Percentiles rank a stretch among this genome's conserved stretches.
Conservation (phyloP, 192 early-diverging fungal species). For the Endogone sp. region DNA sequence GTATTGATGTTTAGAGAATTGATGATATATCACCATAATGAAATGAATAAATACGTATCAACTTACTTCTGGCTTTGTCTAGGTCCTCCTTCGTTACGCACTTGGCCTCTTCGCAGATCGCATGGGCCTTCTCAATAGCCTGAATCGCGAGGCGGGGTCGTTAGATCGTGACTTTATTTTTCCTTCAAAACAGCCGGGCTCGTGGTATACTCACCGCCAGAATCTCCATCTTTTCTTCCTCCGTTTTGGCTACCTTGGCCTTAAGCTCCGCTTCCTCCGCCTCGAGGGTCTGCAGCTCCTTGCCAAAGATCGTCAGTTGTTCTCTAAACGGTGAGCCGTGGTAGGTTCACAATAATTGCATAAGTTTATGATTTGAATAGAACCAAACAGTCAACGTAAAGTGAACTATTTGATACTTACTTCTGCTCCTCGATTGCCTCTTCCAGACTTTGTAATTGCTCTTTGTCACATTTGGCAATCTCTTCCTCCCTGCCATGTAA, state of each 20-base stretch:
- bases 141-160: neutral
- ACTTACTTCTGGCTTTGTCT: neutral
- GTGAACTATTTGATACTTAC: neutral
- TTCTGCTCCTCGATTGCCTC: slow-evolving; percentile 15
- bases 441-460: slow-evolving; percentile 10
- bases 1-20: too few species aligned
- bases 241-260: neutral
- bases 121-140: slow-evolving; percentile 8
- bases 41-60: too few species aligned
- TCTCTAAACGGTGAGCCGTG: neutral
- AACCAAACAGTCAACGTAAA: too few species aligned
- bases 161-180: neutral
- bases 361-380: too few species aligned
- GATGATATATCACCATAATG: too few species aligned
- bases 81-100: slow-evolving; percentile 11
- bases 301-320: slow-evolving; percentile 7
- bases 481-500: slow-evolving; percentile 4
- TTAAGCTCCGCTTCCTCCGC: slow-evolving; percentile 5
- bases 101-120: slow-evolving; percentile 6
- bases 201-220: neutral
- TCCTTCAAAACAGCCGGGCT: neutral
- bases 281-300: slow-evolving; percentile 1
- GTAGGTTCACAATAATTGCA: neutral
- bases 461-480: slow-evolving; percentile 1
- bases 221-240: slow-evolving; percentile 3